Percentiles rank a stretch among this genome's conserved stretches.
phyloP scores from a whole-genome alignment of 2,329 filamentous ascomycete species.

The Aspergillus thermomutatus region DNA sequence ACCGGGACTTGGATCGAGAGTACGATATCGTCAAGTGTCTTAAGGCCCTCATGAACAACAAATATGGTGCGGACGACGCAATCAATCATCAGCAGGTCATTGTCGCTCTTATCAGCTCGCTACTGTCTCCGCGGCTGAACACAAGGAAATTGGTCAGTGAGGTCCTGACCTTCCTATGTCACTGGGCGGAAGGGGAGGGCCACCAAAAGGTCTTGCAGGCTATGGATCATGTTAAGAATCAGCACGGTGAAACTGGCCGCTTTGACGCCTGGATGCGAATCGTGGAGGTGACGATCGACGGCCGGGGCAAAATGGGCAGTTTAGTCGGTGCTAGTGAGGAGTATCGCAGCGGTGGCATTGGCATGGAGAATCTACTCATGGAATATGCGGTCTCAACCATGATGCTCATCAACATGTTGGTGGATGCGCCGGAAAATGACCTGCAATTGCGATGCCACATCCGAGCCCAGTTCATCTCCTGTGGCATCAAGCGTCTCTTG shows the following conservation, averaged over 20 bases:
- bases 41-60: conserved; percentile 98
- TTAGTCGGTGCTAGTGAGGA: conserved; percentile 95
- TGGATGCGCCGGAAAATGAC: conserved; percentile 86
- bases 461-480: conserved; percentile 90
- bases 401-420: conserved; percentile 93
- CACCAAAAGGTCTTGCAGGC: conserved; percentile 92
- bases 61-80: conserved; percentile 95
- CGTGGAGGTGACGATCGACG: conserved; percentile 94
- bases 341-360: conserved; percentile 89
- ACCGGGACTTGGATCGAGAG: conserved; percentile 83
- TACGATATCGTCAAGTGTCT: conserved; percentile 98
- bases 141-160: conserved; percentile 95
- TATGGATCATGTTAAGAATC: conserved; percentile 83
- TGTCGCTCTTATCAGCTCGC: conserved; percentile 77
- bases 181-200: conserved; percentile 85
- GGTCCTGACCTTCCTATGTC: conserved; percentile 91
- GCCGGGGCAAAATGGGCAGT: conserved; percentile 97
- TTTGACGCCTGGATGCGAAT: conserved; percentile 99
- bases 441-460: conserved; percentile 91
- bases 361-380: conserved; percentile 98
- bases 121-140: conserved; percentile 84
- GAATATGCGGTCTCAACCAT: conserved; percentile 95
- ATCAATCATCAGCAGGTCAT: conserved; percentile 86
- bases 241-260: conserved; percentile 86
- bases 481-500: conserved; percentile 89